Percentiles rank a stretch among this genome's conserved stretches.
These are phyloP conservation scores for Boletus barrowsii DNA, from an alignment of 768 basidiomycete species.

Conservation along the genomic window DNA sequence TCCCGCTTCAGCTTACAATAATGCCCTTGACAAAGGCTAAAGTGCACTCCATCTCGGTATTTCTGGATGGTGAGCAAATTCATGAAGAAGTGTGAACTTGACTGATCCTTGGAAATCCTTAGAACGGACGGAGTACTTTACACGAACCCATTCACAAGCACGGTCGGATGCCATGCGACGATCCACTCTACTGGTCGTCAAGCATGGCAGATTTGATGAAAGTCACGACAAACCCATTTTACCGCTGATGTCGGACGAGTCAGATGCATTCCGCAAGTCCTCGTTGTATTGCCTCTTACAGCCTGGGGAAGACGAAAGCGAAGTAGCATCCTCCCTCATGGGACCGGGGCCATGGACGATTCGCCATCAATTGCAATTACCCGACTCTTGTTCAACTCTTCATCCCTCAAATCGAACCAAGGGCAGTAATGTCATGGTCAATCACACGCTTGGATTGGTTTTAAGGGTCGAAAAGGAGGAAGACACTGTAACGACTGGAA, in stretches of 20 bases:
- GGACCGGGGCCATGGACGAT: constrained; percentile 89
- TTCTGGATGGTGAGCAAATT: constrained; percentile 69
- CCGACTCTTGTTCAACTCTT: constrained; percentile 56
- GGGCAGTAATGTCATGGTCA: constrained; percentile 64
- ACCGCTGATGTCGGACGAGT: constrained; percentile 71
- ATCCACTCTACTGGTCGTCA: constrained; percentile 61
- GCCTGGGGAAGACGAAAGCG: constrained; percentile 50
- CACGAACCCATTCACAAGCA: constrained; percentile 60
- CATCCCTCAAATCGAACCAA: constrained; percentile 68
- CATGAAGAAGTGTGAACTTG: background rate
- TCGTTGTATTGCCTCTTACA: constrained; percentile 56
- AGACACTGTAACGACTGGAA: constrained; percentile 63
- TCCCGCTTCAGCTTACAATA: constrained; percentile 78
- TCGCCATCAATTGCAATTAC: constrained; percentile 64
- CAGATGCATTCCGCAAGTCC: constrained; percentile 59
- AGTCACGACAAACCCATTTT: constrained; percentile 62
- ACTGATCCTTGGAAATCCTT: background rate
- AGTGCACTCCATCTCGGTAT: constrained; percentile 67
- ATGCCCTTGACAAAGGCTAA: constrained; percentile 84
- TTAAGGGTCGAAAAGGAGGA: constrained; percentile 83
- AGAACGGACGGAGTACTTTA: constrained; percentile 85
- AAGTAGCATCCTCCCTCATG: constrained; percentile 58
- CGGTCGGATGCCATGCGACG: constrained; percentile 66
- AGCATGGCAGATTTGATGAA: constrained; percentile 38
- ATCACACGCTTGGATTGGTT: constrained; percentile 76